Percentiles rank a stretch among this genome's conserved stretches.
Evolutionary conservation across 352 stramenopile genomes (phyloP).

Genomic region (Globisporangium nodosum): DNA sequence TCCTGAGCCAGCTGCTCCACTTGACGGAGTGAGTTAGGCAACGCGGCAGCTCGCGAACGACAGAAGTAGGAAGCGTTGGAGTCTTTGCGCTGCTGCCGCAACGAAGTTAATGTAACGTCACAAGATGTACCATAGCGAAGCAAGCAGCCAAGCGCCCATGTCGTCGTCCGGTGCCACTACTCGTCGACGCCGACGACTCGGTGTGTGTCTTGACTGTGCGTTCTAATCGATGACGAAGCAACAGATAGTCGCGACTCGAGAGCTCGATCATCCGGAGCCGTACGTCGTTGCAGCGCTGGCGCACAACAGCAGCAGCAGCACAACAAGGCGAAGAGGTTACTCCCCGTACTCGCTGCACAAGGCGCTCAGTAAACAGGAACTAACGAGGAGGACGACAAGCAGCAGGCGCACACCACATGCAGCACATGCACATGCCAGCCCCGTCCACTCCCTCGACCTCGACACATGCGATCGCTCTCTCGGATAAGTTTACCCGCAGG

Average conservation of each 20-base stretch:
- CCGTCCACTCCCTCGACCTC: too few species aligned
- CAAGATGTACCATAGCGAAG: neutral
- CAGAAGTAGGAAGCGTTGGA: neutral
- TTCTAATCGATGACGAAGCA: neutral
- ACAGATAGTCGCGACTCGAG: neutral
- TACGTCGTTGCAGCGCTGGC: slow-evolving; percentile 8
- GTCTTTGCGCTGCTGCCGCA: neutral
- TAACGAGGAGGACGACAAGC: neutral
- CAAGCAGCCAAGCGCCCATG: neutral
- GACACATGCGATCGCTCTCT: too few species aligned
- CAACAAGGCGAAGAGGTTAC: slow-evolving; percentile 6
- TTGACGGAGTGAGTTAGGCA: slow-evolving; percentile 2
- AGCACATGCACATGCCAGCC: too few species aligned
- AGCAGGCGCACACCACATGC: too few species aligned
- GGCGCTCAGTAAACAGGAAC: neutral
- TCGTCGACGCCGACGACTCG: neutral
- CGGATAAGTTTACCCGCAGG: too few species aligned
- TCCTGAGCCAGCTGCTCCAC: slow-evolving; percentile 45
- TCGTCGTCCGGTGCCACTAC: neutral
- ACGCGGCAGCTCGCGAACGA: neutral
- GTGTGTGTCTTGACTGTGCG: neutral
- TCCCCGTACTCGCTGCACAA: slow-evolving; percentile 8
- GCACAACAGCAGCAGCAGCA: slow-evolving; percentile 5
- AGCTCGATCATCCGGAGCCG: slow-evolving; percentile 7
- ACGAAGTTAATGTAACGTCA: neutral